These are phyloP conservation scores for Neoboletus subvelutipes DNA, from an alignment of 768 basidiomycete species.

Conservation along the genomic window DNA sequence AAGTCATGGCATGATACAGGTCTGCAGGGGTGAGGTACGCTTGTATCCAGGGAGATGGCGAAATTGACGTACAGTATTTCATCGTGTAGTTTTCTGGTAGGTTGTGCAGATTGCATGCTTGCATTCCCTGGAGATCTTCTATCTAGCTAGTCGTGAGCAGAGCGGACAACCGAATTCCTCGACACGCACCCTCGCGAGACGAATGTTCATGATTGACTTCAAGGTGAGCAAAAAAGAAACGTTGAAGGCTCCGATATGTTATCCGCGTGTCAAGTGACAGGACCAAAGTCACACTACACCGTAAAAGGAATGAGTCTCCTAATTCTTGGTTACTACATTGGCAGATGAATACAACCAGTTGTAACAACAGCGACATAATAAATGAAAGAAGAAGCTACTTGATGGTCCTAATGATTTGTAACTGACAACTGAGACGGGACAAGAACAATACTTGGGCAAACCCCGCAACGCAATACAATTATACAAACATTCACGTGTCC, in stretches of 20 bases:
- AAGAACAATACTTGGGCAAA: conserved; percentile 7
- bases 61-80: conserved; percentile 59
- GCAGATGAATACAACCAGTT: conserved; percentile 22
- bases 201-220: conserved; percentile 28
- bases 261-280: not conserved
- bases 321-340: conserved; percentile 20
- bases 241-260: not conserved
- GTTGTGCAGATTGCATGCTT: conserved; percentile 90
- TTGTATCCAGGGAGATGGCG: not conserved
- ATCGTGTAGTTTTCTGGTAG: conserved; percentile 90
- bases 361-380: conserved; percentile 25
- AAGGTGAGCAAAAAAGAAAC: not conserved
- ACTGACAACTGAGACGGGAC: not conserved
- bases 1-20: conserved; percentile 86
- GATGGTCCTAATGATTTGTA: conserved; percentile 15
- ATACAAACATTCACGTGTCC: conserved; percentile 4
- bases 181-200: conserved; percentile 29
- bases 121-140: conserved; percentile 89
- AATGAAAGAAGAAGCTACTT: conserved; percentile 4
- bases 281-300: conserved; percentile 1
- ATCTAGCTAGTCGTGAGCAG: conserved; percentile 47
- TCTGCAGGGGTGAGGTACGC: conserved; percentile 45
- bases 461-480: conserved; percentile 9
- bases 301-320: conserved; percentile 11
- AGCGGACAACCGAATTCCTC: not conserved